Conservation (phyloP, 2,329 filamentous ascomycete species). For the Fusarium sp. region DNA sequence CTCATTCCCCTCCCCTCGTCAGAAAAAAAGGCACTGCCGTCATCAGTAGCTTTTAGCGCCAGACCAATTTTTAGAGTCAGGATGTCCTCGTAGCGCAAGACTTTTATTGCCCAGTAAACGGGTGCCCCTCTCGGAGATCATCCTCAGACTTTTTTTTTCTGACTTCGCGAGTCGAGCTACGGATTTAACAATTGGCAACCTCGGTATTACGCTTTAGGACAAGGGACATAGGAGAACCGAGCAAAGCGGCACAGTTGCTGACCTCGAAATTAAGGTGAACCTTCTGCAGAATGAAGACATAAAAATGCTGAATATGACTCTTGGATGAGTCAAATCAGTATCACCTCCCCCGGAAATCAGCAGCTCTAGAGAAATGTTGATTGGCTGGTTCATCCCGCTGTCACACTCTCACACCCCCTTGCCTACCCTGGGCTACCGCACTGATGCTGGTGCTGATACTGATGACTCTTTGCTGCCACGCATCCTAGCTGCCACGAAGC, state of each 20-base stretch:
- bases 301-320: constrained; percentile 24
- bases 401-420: constrained; percentile 34
- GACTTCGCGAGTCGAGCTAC: neutral
- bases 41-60: constrained; percentile 41
- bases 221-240: neutral
- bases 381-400: constrained; percentile 30
- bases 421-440: neutral
- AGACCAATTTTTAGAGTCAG: constrained; percentile 39
- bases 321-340: constrained; percentile 34
- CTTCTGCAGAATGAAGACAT: constrained; percentile 33
- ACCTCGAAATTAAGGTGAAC: constrained; percentile 11
- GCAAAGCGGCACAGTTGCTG: constrained; percentile 11
- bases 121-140: constrained; percentile 30
- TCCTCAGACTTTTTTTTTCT: constrained; percentile 22
- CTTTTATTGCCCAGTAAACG: constrained; percentile 33
- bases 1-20: constrained; percentile 22
- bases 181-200: constrained; percentile 35
- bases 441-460: neutral
- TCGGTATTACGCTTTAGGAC: constrained; percentile 35
- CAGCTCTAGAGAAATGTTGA: constrained; percentile 18
- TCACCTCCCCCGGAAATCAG: constrained; percentile 26
- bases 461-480: constrained; percentile 40
- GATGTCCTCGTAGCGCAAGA: constrained; percentile 25
- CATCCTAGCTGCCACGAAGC: constrained; percentile 34
- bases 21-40: constrained; percentile 40